Evolutionary conservation across 2,329 filamentous ascomycete species (phyloP).

Genomic region (Trichoderma atroviride): DNA sequence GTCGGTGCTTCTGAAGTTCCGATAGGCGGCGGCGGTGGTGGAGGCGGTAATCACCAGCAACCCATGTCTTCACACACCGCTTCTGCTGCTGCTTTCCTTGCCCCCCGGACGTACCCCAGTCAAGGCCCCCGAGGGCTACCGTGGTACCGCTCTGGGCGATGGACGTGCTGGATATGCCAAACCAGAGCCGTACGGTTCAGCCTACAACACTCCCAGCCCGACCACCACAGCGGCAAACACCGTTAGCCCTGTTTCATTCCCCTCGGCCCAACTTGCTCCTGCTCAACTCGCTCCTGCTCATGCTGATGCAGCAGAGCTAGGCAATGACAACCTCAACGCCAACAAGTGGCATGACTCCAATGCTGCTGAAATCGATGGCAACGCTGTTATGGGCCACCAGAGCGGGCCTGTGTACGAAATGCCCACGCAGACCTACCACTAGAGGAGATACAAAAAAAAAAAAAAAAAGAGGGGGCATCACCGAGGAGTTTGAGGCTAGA

Average conservation of each 20-base stretch:
- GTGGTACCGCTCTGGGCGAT: conserved; percentile 45
- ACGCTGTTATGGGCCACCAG: conserved; percentile 39
- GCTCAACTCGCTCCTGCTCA: conserved; percentile 22
- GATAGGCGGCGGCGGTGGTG: conserved; percentile 38
- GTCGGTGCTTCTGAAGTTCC: conserved; percentile 48
- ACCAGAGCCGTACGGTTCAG: conserved; percentile 40
- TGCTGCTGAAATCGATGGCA: conserved; percentile 46
- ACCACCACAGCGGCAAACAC: conserved; percentile 30
- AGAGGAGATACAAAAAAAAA: conserved; percentile 22
- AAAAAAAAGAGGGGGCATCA: not conserved
- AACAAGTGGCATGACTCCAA: conserved; percentile 41
- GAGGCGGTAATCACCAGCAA: conserved; percentile 29
- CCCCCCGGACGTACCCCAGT: conserved; percentile 34
- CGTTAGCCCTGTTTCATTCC: conserved; percentile 24
- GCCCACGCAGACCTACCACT: conserved; percentile 45
- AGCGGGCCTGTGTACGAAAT: conserved; percentile 48
- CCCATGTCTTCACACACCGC: conserved; percentile 39
- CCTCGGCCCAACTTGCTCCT: conserved; percentile 28
- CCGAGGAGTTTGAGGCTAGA: not conserved
- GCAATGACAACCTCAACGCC: conserved; percentile 37
- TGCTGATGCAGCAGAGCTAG: conserved; percentile 37
- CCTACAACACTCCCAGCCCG: conserved; percentile 36
- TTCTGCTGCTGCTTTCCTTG: conserved; percentile 34
- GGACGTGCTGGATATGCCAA: conserved; percentile 46
- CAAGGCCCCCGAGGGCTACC: conserved; percentile 41